These are phyloP conservation scores for Emmonsia crescens DNA, from an alignment of 2,329 filamentous ascomycete genomes.

Conservation along the genomic window DNA sequence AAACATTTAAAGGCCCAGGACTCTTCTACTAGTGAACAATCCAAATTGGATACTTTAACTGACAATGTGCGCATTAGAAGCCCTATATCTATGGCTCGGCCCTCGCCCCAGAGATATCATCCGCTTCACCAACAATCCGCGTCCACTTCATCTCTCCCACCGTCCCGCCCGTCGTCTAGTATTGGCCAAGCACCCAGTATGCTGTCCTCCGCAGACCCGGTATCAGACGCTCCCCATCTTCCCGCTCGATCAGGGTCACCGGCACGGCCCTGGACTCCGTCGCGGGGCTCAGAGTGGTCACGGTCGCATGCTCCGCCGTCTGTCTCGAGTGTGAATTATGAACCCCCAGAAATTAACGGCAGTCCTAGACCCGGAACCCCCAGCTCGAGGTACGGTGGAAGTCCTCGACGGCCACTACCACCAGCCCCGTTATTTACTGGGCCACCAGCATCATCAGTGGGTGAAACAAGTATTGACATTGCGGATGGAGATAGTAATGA, in stretches of 20 bases:
- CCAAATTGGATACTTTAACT: constrained; percentile 18
- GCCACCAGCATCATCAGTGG: constrained; percentile 28
- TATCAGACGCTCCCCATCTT: constrained; percentile 27
- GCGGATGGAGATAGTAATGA: constrained; percentile 31
- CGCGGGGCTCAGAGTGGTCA: constrained; percentile 50
- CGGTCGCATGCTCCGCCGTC: constrained; percentile 55
- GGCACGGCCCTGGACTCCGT: constrained; percentile 45
- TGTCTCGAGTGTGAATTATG: constrained; percentile 57
- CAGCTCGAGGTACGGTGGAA: constrained; percentile 77
- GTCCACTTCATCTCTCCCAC: constrained; percentile 22
- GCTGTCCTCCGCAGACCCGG: constrained; percentile 28
- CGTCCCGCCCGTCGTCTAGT: constrained; percentile 33
- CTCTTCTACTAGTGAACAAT: constrained; percentile 13
- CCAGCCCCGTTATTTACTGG: constrained; percentile 74
- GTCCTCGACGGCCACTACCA: constrained; percentile 74
- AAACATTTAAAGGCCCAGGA: constrained; percentile 7
- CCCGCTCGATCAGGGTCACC: constrained; percentile 32
- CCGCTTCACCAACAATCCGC: constrained; percentile 22
- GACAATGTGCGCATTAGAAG: constrained; percentile 16
- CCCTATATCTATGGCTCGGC: constrained; percentile 18
- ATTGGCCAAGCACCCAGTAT: constrained; percentile 33
- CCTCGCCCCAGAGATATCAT: constrained; percentile 21
- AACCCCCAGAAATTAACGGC: constrained; percentile 80
- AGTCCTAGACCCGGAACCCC: constrained; percentile 84
- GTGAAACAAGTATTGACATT: constrained; percentile 38